These are phyloP conservation scores for Scleromitrula shiraiana DNA, from an alignment of 2,329 filamentous ascomycete species.

Conservation along the genomic window DNA sequence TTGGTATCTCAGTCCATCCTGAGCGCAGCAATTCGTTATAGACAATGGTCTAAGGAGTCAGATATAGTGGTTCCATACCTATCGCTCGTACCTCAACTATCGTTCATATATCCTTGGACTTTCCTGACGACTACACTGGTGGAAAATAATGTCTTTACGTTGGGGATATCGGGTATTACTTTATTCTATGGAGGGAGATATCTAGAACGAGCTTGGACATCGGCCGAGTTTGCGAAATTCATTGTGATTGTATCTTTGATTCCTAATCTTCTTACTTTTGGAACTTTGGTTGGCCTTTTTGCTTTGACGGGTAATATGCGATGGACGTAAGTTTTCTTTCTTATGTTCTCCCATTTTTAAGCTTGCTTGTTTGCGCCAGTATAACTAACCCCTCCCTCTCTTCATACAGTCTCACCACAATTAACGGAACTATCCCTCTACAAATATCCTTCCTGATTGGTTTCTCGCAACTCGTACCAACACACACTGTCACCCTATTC, in stretches of 20 bases:
- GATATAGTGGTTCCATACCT: conserved; percentile 75
- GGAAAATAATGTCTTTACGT: conserved; percentile 86
- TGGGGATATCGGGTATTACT: conserved; percentile 67
- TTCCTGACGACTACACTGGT: conserved; percentile 79
- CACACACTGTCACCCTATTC: conserved; percentile 93
- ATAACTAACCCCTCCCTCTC: conserved; percentile 21
- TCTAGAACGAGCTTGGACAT: conserved; percentile 92
- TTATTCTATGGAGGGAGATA: conserved; percentile 91
- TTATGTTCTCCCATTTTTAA: conserved; percentile 9
- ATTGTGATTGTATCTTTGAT: conserved; percentile 68
- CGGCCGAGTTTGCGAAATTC: conserved; percentile 85
- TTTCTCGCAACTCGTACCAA: conserved; percentile 94
- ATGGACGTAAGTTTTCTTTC: conserved; percentile 53
- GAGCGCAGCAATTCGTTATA: conserved; percentile 70
- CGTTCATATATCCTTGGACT: conserved; percentile 88
- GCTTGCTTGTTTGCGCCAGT: conserved; percentile 26
- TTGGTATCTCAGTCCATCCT: conserved; percentile 73
- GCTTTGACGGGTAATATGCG: conserved; percentile 57
- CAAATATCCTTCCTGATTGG: conserved; percentile 93
- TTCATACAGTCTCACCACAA: conserved; percentile 59
- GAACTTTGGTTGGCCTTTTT: conserved; percentile 66
- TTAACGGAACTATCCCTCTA: conserved; percentile 81
- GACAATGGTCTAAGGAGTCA: conserved; percentile 55
- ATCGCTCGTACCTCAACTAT: conserved; percentile 74
- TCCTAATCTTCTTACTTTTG: conserved; percentile 70